Base-by-base conservation (phyloP, 495 filamentous ascomycete genomes). In the Lophiostoma macrostomum region DNA sequence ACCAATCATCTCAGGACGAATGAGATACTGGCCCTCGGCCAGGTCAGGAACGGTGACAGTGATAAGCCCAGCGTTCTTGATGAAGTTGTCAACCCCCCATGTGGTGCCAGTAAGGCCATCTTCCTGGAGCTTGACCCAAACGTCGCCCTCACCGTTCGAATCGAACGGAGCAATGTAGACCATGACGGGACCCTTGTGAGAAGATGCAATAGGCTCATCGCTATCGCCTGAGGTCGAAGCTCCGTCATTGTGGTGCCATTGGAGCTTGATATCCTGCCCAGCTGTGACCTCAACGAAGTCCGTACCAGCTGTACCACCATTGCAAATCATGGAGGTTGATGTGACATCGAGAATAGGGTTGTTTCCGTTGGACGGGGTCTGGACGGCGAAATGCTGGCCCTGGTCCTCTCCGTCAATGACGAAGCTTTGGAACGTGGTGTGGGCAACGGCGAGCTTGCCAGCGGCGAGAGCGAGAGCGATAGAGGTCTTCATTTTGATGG, bases 1-100 rank as follows among this genome's bases (percentile, higher is more conserved):
- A 14, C 74, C 76, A 48, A 80, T 77, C 61, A 79, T 75, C 69
- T 80, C 76, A 28, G 74, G 70, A 18, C 74, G 69, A 43, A 79
- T 45, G 31, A 78, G 58, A 61, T 79, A 79, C 31, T 71, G 63
- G 18, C 76, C 76, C 18, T 73, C 49, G 11, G 67, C 67, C 14
- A 80, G 60, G 34, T 50, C 49, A 28, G 63, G 76, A 2, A 80
- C 56, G 1, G 51, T 70, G 35, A 80, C 54, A 38, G 55, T 43
- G 54, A 70, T 65, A 51, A 69, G 70, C 58, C 76, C 75, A 19
- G 58, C 57, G 65, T 76, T 74, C 24, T 66, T 53, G 25, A 71
- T 74, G 27, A 80, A 59, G 24, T 65, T 70, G 37, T 76, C 71
- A 22, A 73, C 67, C n/a, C 72, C 77, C 77, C 77, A 79, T 5